Evolutionary conservation across 768 basidiomycete species (phyloP), one percentile per base, ranked within the genome.

Genomic region (Serendipita vermifera): DNA sequence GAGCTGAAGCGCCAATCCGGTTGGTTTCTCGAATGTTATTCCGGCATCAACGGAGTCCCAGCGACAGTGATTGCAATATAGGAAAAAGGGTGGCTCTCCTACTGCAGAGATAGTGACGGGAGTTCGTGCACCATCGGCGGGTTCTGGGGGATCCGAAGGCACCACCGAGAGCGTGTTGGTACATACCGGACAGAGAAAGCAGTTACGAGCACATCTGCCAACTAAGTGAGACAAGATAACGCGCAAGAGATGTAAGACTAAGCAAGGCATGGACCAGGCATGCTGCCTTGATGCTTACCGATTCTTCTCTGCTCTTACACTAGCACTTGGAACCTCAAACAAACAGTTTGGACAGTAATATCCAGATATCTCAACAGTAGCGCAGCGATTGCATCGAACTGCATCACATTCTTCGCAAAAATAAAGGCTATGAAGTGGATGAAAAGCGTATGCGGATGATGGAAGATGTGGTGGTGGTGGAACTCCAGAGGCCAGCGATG

Each of bases 381-480:
- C 89, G 63, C 96, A 99, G 60, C 83, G 78, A 67, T 96, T 87
- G 66, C 96, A 99, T 57, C 92, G 75, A 39, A 99, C 79, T 1
- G 87, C 85, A 68, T 98, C 94, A 69, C 96, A 99, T 77, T 98
- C 94, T 69, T 97, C 93, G 68, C 96, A 99, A 68, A 98, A 98
- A 69, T 90, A 96, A 5, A 99, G 80, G 27, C 77, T 78, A 63
- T 88, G 79, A 2, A 98, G 77, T 4, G 84, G 77, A 62, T 93
- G 88, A 65, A 92, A 89, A 62, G 80, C 83, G 63, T 82, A 78
- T 0, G 82, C 79, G 0, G 91, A 89, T 0, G 91, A 88, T 1
- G 78, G 71, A 0, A 87, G 74, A 62, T 81, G 82, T 0, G 86
- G 87, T 2, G 82, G 83, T 9, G 87, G 87, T 9, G 84, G 82